Conservation (phyloP, 2,329 filamentous ascomycete genomes). For the Hortaea werneckii region DNA sequence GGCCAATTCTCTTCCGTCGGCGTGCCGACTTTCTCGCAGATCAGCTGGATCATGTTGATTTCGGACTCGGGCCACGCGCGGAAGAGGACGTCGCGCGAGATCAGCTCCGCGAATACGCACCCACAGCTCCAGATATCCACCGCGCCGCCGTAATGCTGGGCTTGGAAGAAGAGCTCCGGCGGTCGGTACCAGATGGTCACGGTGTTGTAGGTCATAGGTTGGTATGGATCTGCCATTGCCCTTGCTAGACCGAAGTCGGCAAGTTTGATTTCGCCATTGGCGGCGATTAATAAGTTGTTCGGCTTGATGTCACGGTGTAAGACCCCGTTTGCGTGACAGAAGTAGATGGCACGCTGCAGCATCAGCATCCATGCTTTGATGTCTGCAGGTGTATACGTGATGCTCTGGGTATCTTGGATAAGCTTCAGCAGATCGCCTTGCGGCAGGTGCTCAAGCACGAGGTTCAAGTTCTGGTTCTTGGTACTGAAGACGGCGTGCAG, state of each 20-base stretch:
- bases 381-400: constrained; percentile 77
- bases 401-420: constrained; percentile 68
- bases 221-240: constrained; percentile 76
- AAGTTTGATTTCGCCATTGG: constrained; percentile 86
- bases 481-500: constrained; percentile 88
- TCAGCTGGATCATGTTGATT: constrained; percentile 73
- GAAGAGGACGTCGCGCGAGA: constrained; percentile 73
- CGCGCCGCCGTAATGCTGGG: constrained; percentile 75
- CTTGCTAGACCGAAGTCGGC: constrained; percentile 95
- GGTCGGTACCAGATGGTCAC: constrained; percentile 97
- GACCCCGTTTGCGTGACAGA: constrained; percentile 90
- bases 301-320: constrained; percentile 98
- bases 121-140: constrained; percentile 94
- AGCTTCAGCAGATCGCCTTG: constrained; percentile 92
- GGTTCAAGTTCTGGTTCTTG: constrained; percentile 91
- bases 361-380: constrained; percentile 99
- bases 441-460: constrained; percentile 88
- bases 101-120: constrained; percentile 83
- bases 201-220: constrained; percentile 81
- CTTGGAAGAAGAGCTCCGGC: constrained; percentile 85
- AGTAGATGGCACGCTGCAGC: constrained; percentile 83
- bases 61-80: constrained; percentile 62
- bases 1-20: constrained; percentile 95
- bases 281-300: constrained; percentile 91
- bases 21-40: constrained; percentile 76